A percentile compares a stretch with the other conserved stretches of the same genome.
Evolutionary conservation across 2,329 filamentous ascomycete species (phyloP).

Genomic region (Alternaria novae-zelandiae): DNA sequence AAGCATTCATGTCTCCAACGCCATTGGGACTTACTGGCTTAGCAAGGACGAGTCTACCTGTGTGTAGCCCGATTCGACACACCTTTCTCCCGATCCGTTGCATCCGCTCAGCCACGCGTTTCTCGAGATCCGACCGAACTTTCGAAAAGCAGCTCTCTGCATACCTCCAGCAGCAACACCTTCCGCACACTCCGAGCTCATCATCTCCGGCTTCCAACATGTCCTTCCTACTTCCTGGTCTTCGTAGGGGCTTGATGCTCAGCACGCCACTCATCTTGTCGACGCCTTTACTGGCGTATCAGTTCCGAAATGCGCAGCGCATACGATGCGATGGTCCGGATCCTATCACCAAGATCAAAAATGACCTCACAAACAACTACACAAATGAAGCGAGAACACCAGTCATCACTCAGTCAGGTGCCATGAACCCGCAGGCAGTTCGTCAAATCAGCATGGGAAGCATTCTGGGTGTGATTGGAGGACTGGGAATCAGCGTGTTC

Average conservation of each 20-base stretch:
- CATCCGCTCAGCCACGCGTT: background rate
- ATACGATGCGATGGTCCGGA: slow-evolving; percentile 48
- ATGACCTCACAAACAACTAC: slow-evolving; percentile 43
- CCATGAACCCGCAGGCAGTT: slow-evolving; percentile 50
- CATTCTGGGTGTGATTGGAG: slow-evolving; percentile 55
- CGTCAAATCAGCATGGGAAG: slow-evolving; percentile 56
- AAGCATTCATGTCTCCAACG: slow-evolving; percentile 20
- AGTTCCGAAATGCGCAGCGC: slow-evolving; percentile 30
- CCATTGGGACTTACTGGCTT: slow-evolving; percentile 18
- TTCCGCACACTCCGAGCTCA: background rate
- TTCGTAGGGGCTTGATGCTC: slow-evolving; percentile 46
- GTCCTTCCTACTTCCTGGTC: slow-evolving; percentile 50
- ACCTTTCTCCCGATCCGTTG: background rate
- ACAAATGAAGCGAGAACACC: slow-evolving; percentile 49
- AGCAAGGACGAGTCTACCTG: background rate
- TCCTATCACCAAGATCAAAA: slow-evolving; percentile 48
- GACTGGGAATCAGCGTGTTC: slow-evolving; percentile 72
- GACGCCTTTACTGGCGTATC: slow-evolving; percentile 40
- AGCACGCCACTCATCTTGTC: slow-evolving; percentile 46
- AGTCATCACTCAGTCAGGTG: slow-evolving; percentile 46
- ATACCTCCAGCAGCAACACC: slow-evolving; percentile 27
- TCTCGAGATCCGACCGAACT: slow-evolving; percentile 1
- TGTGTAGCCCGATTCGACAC: background rate
- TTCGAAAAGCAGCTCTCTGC: slow-evolving; percentile 24
- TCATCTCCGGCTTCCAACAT: slow-evolving; percentile 29